A percentile compares a stretch with the other conserved stretches of the same genome.
Conservation (phyloP, 169 alveolate species). For the Eimeria maxima region DNA sequence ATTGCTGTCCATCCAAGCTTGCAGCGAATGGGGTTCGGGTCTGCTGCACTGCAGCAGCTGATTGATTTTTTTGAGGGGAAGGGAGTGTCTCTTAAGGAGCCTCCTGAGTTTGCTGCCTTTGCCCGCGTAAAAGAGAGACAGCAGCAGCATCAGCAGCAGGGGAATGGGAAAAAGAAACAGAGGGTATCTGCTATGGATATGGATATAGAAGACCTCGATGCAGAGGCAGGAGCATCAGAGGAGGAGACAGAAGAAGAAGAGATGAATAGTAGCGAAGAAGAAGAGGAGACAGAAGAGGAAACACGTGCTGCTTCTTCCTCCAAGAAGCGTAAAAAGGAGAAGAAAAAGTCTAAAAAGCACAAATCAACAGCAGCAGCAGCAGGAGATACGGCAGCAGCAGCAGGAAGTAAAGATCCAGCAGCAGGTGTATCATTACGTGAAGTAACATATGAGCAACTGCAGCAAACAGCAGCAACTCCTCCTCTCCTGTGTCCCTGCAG, state of each 20-base stretch:
- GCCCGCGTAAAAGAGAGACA: background rate
- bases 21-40: conserved; percentile 98
- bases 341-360: background rate
- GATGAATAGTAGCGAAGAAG: background rate
- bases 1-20: conserved; percentile 79
- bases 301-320: background rate
- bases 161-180: background rate
- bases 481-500: conserved; percentile 91
- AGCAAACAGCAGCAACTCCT: conserved; percentile 85
- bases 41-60: conserved; percentile 96
- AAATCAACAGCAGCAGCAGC: conserved; percentile 16
- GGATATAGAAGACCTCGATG: conserved; percentile 37
- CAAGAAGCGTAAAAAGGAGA: conserved; percentile 18
- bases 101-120: conserved; percentile 30
- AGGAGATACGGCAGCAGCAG: too few relatives aligned
- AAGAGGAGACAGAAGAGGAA: background rate
- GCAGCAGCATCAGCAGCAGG: conserved; percentile 62
- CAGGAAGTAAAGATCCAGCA: background rate
- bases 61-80: conserved; percentile 74
- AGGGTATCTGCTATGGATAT: conserved; percentile 10
- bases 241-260: conserved; percentile 24
- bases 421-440: conserved; percentile 54
- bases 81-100: conserved; percentile 58
- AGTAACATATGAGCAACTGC: background rate
- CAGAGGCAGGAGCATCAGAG: conserved; percentile 10